Evolutionary conservation across 495 filamentous ascomycete genomes (phyloP).

Genomic region (Aspergillus bertholletiae): DNA sequence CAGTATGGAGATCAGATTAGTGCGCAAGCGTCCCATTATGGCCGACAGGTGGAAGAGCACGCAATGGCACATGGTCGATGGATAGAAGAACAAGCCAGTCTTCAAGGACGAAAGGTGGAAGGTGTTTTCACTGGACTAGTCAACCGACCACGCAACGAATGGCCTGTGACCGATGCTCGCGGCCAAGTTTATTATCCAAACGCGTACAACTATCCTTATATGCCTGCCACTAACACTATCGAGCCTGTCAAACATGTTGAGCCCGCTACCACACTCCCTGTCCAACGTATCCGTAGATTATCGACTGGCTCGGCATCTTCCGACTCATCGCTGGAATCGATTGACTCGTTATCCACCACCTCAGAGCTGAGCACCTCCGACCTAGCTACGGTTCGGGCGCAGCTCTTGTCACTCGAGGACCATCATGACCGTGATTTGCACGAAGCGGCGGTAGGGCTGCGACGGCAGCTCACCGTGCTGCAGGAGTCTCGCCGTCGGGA

Average conservation of each 20-base stretch:
- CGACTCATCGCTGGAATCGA: conserved; percentile 38
- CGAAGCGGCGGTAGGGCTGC: conserved; percentile 38
- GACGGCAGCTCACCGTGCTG: conserved; percentile 32
- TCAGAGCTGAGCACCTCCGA: conserved; percentile 41
- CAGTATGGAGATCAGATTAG: conserved; percentile 42
- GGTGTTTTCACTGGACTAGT: conserved; percentile 10
- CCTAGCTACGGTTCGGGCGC: conserved; percentile 36
- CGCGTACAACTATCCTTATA: conserved; percentile 3
- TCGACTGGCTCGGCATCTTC: conserved; percentile 36
- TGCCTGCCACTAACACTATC: neutral
- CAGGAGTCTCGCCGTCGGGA: conserved; percentile 38
- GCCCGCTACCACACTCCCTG: conserved; percentile 2
- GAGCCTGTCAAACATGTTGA: neutral
- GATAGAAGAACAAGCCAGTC: conserved; percentile 39
- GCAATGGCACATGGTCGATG: conserved; percentile 40
- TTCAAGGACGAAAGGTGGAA: conserved; percentile 27
- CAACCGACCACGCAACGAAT: conserved; percentile 2
- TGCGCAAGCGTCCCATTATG: conserved; percentile 38
- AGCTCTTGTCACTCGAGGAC: conserved; percentile 36
- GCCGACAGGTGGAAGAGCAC: conserved; percentile 40
- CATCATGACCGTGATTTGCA: conserved; percentile 40
- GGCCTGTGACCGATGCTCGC: conserved; percentile 5
- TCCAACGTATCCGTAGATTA: conserved; percentile 25
- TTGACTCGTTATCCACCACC: conserved; percentile 39
- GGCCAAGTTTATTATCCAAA: conserved; percentile 14